phyloP scores from a whole-genome alignment of 2,329 filamentous ascomycete genomes.

The Raffaelea ambrosiae region DNA sequence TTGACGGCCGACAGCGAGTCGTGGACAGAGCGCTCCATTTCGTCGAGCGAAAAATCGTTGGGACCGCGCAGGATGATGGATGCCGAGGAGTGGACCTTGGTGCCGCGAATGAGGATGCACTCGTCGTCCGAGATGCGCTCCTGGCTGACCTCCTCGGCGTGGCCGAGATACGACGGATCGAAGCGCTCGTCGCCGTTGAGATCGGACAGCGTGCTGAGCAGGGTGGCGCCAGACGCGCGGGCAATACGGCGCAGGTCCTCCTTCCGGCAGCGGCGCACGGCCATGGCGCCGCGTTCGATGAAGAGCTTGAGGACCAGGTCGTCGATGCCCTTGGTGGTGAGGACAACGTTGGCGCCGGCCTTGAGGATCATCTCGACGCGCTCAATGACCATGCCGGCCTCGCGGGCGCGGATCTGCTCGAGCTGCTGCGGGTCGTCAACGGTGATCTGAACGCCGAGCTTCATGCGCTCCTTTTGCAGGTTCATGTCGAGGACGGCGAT shows the following conservation, averaged over 20 bases:
- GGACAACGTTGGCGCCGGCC: constrained; percentile 87
- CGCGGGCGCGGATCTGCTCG: constrained; percentile 90
- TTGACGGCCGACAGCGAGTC: constrained; percentile 96
- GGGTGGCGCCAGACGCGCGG: constrained; percentile 86
- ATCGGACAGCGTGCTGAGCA: constrained; percentile 89
- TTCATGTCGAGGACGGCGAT: constrained; percentile 98
- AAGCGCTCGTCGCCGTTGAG: constrained; percentile 97
- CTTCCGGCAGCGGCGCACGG: constrained; percentile 94
- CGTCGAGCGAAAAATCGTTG: constrained; percentile 94
- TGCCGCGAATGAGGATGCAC: constrained; percentile 93
- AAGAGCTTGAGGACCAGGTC: constrained; percentile 92
- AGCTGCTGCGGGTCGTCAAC: constrained; percentile 95
- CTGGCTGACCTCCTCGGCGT: constrained; percentile 94
- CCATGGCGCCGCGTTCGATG: constrained; percentile 91
- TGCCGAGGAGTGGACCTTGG: constrained; percentile 86
- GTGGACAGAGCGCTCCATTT: constrained; percentile 98
- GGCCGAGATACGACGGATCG: constrained; percentile 78
- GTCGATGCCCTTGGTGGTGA: constrained; percentile 98
- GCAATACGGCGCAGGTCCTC: constrained; percentile 94
- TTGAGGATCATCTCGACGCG: constrained; percentile 96
- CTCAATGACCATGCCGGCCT: constrained; percentile 88
- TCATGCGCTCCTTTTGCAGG: constrained; percentile 98
- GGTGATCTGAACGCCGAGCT: constrained; percentile 96
- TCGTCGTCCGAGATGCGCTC: constrained; percentile 98
- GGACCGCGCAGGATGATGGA: constrained; percentile 93